A percentile compares a stretch with the other conserved stretches of the same genome.
Evolutionary conservation across 2,329 filamentous ascomycete species (phyloP).

Genomic region (Neopestalotiopsis sp.): DNA sequence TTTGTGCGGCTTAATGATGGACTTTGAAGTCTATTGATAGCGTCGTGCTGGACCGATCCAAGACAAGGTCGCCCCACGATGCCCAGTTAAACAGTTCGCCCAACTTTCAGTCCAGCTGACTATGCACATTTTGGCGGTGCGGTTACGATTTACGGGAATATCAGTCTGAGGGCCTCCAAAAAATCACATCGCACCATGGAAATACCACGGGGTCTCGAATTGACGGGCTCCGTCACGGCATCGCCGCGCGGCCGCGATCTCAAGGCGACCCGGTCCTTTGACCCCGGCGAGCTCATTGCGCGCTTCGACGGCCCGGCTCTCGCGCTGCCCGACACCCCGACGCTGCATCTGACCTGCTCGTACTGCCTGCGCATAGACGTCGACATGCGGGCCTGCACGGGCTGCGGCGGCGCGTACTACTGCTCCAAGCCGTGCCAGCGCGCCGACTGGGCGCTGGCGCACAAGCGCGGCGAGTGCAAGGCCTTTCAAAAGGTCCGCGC

Average conservation of each 20-base stretch:
- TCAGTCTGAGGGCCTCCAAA: too few relatives aligned
- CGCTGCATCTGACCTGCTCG: conserved; percentile 50
- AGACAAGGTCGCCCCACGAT: too few relatives aligned
- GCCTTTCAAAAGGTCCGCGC: conserved; percentile 46
- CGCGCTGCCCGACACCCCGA: conserved; percentile 51
- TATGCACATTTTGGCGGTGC: too few relatives aligned
- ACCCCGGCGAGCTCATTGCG: conserved; percentile 51
- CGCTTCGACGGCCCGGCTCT: conserved; percentile 48
- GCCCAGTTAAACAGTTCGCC: too few relatives aligned
- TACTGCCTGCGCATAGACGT: conserved; percentile 46
- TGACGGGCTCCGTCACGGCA: conserved; percentile 16
- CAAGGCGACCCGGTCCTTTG: conserved; percentile 45
- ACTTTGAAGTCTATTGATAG: too few relatives aligned
- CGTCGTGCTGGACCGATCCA: too few relatives aligned
- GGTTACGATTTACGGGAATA: too few relatives aligned
- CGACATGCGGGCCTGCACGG: conserved; percentile 49
- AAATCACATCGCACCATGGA: too few relatives aligned
- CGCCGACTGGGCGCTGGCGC: conserved; percentile 56
- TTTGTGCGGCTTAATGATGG: too few relatives aligned
- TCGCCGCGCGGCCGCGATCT: conserved; percentile 49
- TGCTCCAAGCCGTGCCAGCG: conserved; percentile 60
- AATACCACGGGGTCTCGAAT: conserved; percentile 22
- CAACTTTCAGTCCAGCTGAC: too few relatives aligned
- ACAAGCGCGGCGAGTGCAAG: conserved; percentile 61
- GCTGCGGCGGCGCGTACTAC: conserved; percentile 59